Percentiles rank a stretch among this genome's conserved stretches.
Evolutionary conservation across 257 asterid genomes (phyloP).

Genomic region (Jasminum sambac): DNA sequence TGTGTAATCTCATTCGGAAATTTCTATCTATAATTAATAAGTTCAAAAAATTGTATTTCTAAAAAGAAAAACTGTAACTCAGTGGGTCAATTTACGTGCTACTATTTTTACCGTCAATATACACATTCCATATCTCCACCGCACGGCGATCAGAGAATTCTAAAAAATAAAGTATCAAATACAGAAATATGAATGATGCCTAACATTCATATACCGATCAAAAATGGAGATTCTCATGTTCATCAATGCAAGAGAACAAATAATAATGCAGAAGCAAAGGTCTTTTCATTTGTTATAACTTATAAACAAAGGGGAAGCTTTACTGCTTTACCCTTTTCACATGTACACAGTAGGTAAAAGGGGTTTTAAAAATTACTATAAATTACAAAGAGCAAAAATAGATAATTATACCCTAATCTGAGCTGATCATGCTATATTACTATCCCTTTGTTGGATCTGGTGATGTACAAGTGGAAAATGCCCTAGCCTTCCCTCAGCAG

Average conservation of each 20-base stretch:
- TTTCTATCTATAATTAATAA: too few relatives aligned
- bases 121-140: too few relatives aligned
- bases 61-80: too few relatives aligned
- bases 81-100: too few relatives aligned
- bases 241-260: constrained; percentile 16
- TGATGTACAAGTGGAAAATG: constrained; percentile 10
- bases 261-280: constrained; percentile 11
- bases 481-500: constrained; percentile 11
- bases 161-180: too few relatives aligned
- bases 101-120: too few relatives aligned
- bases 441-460: constrained; percentile 5
- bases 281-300: not conserved
- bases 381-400: not conserved
- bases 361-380: not conserved
- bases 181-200: too few relatives aligned
- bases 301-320: constrained; percentile 17
- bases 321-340: constrained; percentile 21
- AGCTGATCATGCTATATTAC: constrained; percentile 2
- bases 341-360: constrained; percentile 19
- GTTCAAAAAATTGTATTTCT: too few relatives aligned
- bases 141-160: too few relatives aligned
- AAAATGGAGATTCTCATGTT: not conserved
- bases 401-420: constrained; percentile 3
- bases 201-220: not conserved
- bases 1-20: too few relatives aligned